These are phyloP conservation scores for Aaosphaeria pasadenensis DNA, from an alignment of 2,329 filamentous ascomycete species.

Conservation along the genomic window DNA sequence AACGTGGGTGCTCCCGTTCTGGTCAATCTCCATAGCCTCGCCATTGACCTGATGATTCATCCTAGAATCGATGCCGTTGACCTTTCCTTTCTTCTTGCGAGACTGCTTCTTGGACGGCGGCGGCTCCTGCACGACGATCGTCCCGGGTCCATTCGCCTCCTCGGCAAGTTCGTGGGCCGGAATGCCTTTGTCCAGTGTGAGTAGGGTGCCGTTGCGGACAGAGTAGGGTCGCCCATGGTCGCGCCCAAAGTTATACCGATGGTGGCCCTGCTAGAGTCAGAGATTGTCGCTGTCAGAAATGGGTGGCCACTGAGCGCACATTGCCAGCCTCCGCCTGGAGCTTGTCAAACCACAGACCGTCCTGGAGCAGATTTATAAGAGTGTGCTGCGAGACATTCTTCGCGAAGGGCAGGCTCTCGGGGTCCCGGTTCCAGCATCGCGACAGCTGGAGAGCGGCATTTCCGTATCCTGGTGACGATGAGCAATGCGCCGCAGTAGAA, in stretches of 20 bases:
- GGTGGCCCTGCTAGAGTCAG: conserved; percentile 26
- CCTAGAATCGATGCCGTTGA: conserved; percentile 31
- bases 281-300: not conserved
- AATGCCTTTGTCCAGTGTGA: conserved; percentile 34
- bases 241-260: conserved; percentile 35
- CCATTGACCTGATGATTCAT: conserved; percentile 39
- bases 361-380: conserved; percentile 61
- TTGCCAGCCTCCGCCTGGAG: conserved; percentile 35
- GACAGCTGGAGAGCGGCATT: conserved; percentile 60
- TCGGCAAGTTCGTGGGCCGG: conserved; percentile 34
- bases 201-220: conserved; percentile 33
- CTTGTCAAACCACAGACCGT: conserved; percentile 54
- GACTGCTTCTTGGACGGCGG: conserved; percentile 26
- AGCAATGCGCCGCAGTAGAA: conserved; percentile 2
- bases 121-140: conserved; percentile 20
- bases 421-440: conserved; percentile 61
- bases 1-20: conserved; percentile 26
- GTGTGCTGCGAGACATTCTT: conserved; percentile 57
- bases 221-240: conserved; percentile 40
- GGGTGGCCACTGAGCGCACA: conserved; percentile 15
- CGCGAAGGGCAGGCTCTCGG: conserved; percentile 60
- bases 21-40: conserved; percentile 48
- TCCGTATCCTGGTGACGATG: conserved; percentile 47
- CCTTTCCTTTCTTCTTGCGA: conserved; percentile 33
- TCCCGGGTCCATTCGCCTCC: conserved; percentile 21